Evolutionary conservation across 2,329 filamentous ascomycete genomes (phyloP), one percentile per base, ranked within the genome.

Genomic region (Scytalidium sp.): DNA sequence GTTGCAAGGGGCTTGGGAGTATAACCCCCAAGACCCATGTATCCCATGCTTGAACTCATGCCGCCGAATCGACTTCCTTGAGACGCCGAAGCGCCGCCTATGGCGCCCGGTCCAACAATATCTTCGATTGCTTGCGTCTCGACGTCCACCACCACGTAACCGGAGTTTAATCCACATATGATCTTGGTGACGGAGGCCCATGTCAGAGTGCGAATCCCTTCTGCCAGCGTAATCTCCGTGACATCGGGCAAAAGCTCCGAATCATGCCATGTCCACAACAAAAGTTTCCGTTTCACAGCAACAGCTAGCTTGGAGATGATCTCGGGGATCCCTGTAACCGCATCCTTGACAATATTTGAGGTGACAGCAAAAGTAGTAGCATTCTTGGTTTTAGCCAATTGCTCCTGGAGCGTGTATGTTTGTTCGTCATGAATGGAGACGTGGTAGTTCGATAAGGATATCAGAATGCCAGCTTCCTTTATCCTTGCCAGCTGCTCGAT

Each of bases 221-320:
- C 93, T 27, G 90, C 76, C 41, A 97, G 76, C 1, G 84, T 81
- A 32, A 97, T 81, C 70, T 97, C 94, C 22, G 75, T 75, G 0
- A 86, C 83, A 27, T 94, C 84, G 3, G 81, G 76, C 43, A 80
- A 80, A 40, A 97, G 77, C 72, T 97, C 94, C 75, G 91, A 94
- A 66, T 96, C 92, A 61, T 94, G 88, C 94, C 95, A 99, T 62
- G 86, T 89, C 92, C 94, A 99, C 49, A 97, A 71, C 53, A 97
- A 68, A 46, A 99, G 76, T 61, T 89, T 88, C 63, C 94, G 79
- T 76, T 97, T 97, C 27, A 97, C 90, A 3, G 91, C 91, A 10
- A 99, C 93, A 6, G 91, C 94, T 46, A 99, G 75, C 32, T 91
- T 80, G 49, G 90, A 96, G 56, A 97, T 92, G 49, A 99, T 95